These are phyloP conservation scores for Trichoderma koningii DNA, from an alignment of 2,329 filamentous ascomycete species.

Conservation along the genomic window DNA sequence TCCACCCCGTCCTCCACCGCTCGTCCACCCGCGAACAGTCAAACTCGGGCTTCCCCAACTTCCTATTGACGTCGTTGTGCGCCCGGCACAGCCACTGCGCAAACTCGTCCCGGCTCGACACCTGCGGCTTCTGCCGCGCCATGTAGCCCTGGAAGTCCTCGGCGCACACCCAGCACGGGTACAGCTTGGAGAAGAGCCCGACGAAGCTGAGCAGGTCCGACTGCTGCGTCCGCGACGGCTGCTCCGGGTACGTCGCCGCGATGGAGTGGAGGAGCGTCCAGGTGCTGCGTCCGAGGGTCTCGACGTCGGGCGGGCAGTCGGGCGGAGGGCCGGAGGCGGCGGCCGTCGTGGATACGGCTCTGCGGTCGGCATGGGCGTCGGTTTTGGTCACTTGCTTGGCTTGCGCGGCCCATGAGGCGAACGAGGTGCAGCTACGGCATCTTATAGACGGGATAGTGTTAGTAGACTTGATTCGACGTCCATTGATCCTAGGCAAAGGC, in stretches of 20 bases:
- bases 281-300: constrained; percentile 78
- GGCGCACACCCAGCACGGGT: constrained; percentile 95
- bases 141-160: constrained; percentile 88
- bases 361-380: constrained; percentile 5
- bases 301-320: constrained; percentile 90
- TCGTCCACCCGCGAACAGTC: constrained; percentile 92
- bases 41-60: constrained; percentile 87
- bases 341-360: constrained; percentile 33
- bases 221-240: constrained; percentile 69
- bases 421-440: constrained; percentile 41
- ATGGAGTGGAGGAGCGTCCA: constrained; percentile 96
- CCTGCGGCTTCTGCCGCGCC: constrained; percentile 65
- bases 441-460: constrained; percentile 30
- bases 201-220: constrained; percentile 77
- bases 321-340: constrained; percentile 45
- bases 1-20: constrained; percentile 90
- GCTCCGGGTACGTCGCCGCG: constrained; percentile 78
- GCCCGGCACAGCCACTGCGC: constrained; percentile 82
- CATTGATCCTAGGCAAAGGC: background rate
- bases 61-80: constrained; percentile 84
- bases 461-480: background rate
- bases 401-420: constrained; percentile 36
- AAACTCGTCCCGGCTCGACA: constrained; percentile 66
- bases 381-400: constrained; percentile 36
- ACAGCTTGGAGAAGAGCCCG: constrained; percentile 77